A percentile compares a stretch with the other conserved stretches of the same genome.
Evolutionary conservation across 2,329 filamentous ascomycete genomes (phyloP).

Genomic region (Aspergillus amoenus): DNA sequence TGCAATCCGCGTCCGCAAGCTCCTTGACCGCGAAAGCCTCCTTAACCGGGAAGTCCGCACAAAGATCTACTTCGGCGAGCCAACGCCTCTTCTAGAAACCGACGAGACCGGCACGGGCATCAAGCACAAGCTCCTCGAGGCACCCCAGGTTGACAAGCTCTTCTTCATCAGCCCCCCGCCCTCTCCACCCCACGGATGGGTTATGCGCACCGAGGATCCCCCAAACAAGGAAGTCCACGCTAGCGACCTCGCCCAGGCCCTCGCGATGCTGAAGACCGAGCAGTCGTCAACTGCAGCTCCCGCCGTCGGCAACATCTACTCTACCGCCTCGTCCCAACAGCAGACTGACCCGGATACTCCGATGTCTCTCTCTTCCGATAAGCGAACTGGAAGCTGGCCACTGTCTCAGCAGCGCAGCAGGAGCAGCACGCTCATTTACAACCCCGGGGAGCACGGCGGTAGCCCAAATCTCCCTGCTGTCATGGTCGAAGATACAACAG

Average conservation of each 20-base stretch:
- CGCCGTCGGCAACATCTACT: neutral
- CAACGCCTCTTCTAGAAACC: slow-evolving; percentile 45
- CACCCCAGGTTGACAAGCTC: slow-evolving; percentile 59
- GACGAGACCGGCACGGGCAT: slow-evolving; percentile 26
- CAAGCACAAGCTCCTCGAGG: slow-evolving; percentile 51
- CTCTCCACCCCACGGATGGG: slow-evolving; percentile 64
- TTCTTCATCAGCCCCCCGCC: slow-evolving; percentile 68
- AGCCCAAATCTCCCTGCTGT: slow-evolving; percentile 62
- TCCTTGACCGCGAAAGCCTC: slow-evolving; percentile 40
- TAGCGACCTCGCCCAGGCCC: slow-evolving; percentile 58
- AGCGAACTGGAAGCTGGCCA: slow-evolving; percentile 33
- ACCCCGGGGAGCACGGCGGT: slow-evolving; percentile 62
- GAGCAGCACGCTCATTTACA: slow-evolving; percentile 62
- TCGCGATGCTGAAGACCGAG: slow-evolving; percentile 50
- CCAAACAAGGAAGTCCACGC: slow-evolving; percentile 67
- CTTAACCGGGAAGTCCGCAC: slow-evolving; percentile 35
- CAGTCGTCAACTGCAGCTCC: slow-evolving; percentile 7
- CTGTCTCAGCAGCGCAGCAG: slow-evolving; percentile 42
- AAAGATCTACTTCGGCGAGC: slow-evolving; percentile 54
- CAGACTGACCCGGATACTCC: slow-evolving; percentile 33
- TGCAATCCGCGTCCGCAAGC: slow-evolving; percentile 44
- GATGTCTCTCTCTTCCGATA: slow-evolving; percentile 35
- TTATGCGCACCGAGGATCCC: slow-evolving; percentile 61
- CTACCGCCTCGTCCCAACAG: neutral
- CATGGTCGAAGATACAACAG: slow-evolving; percentile 61